phyloP scores from a whole-genome alignment of 257 asterid species.

The Prunella vulgaris region DNA sequence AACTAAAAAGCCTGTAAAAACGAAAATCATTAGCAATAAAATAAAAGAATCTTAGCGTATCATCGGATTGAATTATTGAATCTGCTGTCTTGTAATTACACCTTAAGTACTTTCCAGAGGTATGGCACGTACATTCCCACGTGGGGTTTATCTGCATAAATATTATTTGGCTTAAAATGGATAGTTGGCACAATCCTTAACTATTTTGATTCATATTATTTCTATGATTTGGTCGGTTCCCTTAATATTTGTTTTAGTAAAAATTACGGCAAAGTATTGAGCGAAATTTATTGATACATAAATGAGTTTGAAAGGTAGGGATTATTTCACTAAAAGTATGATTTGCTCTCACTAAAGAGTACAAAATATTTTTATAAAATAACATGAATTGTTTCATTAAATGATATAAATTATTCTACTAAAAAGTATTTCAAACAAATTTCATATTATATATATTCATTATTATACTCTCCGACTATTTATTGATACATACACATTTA shows the following conservation, averaged over 20 bases:
- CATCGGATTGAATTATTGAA: constrained; percentile 2
- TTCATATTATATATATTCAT: too few relatives aligned
- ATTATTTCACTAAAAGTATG: too few relatives aligned
- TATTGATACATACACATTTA: too few relatives aligned
- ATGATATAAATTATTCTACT: too few relatives aligned
- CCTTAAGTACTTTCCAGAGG: neutral
- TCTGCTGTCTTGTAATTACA: neutral
- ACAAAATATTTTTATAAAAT: too few relatives aligned
- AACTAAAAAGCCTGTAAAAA: neutral
- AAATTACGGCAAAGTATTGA: too few relatives aligned
- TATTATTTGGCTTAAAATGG: neutral
- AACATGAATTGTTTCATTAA: too few relatives aligned
- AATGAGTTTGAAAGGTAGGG: too few relatives aligned
- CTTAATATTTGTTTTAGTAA: neutral
- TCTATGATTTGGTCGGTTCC: constrained; percentile 15
- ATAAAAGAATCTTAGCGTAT: constrained; percentile 25
- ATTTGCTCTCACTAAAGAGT: too few relatives aligned
- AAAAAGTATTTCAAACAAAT: too few relatives aligned
- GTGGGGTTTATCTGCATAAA: constrained; percentile 22
- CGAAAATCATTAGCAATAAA: neutral
- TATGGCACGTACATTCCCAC: constrained; percentile 8
- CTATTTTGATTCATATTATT: constrained; percentile 18
- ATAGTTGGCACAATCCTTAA: constrained; percentile 24
- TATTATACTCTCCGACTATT: too few relatives aligned
- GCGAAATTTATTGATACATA: too few relatives aligned